phyloP scores from a whole-genome alignment of 2,329 filamentous ascomycete species.

The Furcasterigmium furcatum region DNA sequence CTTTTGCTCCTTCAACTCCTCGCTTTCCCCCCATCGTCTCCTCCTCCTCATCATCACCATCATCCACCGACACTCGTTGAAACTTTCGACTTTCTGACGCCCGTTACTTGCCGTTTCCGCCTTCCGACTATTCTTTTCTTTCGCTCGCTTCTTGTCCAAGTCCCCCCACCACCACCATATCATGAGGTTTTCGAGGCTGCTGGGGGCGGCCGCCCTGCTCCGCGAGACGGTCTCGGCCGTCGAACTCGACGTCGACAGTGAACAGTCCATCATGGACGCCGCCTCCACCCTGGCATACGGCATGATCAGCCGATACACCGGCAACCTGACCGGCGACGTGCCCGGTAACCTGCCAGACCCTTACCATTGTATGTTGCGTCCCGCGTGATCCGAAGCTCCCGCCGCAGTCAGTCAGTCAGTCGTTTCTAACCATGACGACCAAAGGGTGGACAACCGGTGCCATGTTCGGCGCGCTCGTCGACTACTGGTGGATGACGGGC shows the following conservation, averaged over 20 bases:
- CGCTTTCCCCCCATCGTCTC: too few species aligned
- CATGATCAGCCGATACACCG: conserved; percentile 37
- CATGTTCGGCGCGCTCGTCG: conserved; percentile 67
- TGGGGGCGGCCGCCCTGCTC: conserved; percentile 6
- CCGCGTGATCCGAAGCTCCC: conserved; percentile 36
- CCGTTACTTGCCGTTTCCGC: too few species aligned
- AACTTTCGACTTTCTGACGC: too few species aligned
- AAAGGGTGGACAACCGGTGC: conserved; percentile 70
- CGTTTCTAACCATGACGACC: too few species aligned
- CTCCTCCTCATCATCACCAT: too few species aligned
- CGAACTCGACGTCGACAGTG: conserved; percentile 23
- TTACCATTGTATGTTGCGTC: conserved; percentile 49
- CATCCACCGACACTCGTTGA: too few species aligned
- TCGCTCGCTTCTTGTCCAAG: too few species aligned
- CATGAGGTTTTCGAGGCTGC: background rate
- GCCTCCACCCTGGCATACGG: conserved; percentile 33
- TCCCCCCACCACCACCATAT: too few species aligned
- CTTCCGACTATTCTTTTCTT: too few species aligned
- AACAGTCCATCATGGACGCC: conserved; percentile 44
- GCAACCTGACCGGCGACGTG: conserved; percentile 56
- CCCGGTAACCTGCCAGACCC: conserved; percentile 56
- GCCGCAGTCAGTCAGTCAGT: too few species aligned
- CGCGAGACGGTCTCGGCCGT: conserved; percentile 7
- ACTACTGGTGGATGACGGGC: conserved; percentile 70
- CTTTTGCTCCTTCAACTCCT: too few species aligned